phyloP scores from a whole-genome alignment of 148 eudicot species.

The Talinum fruticosum region DNA sequence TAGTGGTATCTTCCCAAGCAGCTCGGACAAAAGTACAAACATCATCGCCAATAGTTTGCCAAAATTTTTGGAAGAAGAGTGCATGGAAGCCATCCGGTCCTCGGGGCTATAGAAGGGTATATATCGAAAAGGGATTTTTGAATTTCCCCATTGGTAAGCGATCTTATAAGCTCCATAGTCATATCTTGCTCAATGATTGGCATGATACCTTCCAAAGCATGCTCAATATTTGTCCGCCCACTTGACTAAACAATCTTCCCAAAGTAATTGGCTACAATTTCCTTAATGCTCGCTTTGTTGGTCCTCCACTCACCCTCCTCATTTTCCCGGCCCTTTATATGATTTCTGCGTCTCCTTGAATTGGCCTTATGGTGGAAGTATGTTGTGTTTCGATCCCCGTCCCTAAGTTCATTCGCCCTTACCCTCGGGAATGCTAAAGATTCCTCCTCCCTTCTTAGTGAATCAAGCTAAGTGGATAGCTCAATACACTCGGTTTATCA shows the following conservation, averaged over 20 bases:
- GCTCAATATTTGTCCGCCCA: too few relatives aligned
- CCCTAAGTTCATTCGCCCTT: too few relatives aligned
- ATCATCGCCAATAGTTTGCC: background rate
- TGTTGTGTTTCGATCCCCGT: too few relatives aligned
- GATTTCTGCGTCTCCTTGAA: background rate
- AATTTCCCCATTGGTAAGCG: background rate
- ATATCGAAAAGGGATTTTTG: background rate
- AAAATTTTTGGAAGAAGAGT: background rate
- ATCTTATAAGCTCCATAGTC: background rate
- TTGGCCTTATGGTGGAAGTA: background rate
- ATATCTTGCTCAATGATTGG: background rate
- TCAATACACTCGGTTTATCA: too few relatives aligned
- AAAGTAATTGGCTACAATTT: background rate
- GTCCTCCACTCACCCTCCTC: background rate
- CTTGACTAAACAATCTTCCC: background rate
- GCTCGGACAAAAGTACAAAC: background rate
- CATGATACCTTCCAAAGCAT: too few relatives aligned
- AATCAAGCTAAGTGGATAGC: too few relatives aligned
- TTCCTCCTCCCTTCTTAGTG: too few relatives aligned
- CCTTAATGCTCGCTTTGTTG: background rate
- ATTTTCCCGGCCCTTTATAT: background rate
- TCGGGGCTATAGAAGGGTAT: background rate
- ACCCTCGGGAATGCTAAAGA: too few relatives aligned
- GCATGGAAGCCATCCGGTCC: background rate
- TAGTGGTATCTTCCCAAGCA: background rate